Evolutionary conservation across 345 rosid species (phyloP).

Genomic region (Gossypium sturtianum): DNA sequence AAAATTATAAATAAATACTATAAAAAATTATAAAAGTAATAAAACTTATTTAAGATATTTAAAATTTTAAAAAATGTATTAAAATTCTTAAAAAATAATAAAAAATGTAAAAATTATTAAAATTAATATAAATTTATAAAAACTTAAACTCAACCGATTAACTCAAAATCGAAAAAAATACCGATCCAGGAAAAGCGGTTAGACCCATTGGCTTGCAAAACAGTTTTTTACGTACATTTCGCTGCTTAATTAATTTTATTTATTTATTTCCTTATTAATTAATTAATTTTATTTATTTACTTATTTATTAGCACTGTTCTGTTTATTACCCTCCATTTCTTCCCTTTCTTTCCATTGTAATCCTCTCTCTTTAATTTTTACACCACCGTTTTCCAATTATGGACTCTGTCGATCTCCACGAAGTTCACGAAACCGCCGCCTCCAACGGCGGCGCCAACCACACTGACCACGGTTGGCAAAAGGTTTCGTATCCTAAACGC

Average conservation of each 20-base stretch:
- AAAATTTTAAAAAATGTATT: too few species aligned
- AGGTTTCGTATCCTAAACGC: conserved; percentile 63
- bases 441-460: conserved; percentile 4
- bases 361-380: not conserved
- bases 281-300: not conserved
- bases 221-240: not conserved
- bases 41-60: too few species aligned
- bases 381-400: not conserved
- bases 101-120: too few species aligned
- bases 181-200: too few species aligned
- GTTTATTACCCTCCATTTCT: not conserved
- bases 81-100: too few species aligned
- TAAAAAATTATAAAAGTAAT: too few species aligned
- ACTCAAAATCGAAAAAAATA: too few species aligned
- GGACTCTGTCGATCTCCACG: conserved; percentile 23
- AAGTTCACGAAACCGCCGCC: conserved; percentile 16
- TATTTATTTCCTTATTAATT: not conserved
- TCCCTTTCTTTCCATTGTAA: not conserved
- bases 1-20: too few species aligned
- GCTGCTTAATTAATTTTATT: not conserved
- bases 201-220: not conserved
- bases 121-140: too few species aligned
- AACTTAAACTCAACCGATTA: too few species aligned
- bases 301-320: not conserved
- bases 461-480: conserved; percentile 68